These are phyloP conservation scores for Naganishia vishniacii DNA, from an alignment of 768 basidiomycete genomes.

Conservation along the genomic window DNA sequence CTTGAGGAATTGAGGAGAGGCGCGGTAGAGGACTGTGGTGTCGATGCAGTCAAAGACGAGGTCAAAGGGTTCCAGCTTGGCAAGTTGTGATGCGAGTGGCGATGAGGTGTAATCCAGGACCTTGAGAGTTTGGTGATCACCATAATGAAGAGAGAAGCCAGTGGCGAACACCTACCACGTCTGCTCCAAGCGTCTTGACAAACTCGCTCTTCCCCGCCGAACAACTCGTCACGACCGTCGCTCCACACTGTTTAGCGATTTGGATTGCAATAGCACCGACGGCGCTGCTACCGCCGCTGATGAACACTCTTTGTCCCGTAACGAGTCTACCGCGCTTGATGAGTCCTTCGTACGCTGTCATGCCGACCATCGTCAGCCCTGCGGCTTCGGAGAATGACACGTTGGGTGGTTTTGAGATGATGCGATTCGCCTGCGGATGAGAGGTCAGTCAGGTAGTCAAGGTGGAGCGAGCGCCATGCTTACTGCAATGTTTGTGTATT, in stretches of 20 bases:
- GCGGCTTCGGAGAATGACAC: conserved; percentile 60
- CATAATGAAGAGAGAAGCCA: too few relatives aligned
- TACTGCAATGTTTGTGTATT: conserved; percentile 29
- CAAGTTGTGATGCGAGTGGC: conserved; percentile 7
- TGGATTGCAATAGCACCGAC: conserved; percentile 69
- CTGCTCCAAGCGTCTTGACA: conserved; percentile 59
- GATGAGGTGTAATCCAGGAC: conserved; percentile 13
- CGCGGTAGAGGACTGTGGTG: not conserved
- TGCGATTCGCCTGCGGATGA: conserved; percentile 1
- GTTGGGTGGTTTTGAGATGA: conserved; percentile 54
- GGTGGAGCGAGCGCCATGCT: not conserved
- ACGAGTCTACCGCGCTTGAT: conserved; percentile 52
- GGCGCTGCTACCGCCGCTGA: conserved; percentile 65
- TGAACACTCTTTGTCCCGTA: conserved; percentile 58
- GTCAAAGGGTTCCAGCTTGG: conserved; percentile 1
- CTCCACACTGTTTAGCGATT: conserved; percentile 61
- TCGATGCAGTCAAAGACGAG: conserved; percentile 25
- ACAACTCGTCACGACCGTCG: conserved; percentile 57
- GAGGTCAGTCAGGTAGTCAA: not conserved
- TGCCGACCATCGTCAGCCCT: conserved; percentile 56
- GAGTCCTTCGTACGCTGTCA: conserved; percentile 59
- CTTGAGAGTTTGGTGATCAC: conserved; percentile 33
- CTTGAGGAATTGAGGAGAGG: conserved; percentile 6
- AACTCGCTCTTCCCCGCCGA: conserved; percentile 59
- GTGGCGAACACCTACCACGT: conserved; percentile 40